Evolutionary conservation across 2,329 filamentous ascomycete genomes (phyloP).

Genomic region (Pseudogymnoascus pannorum): DNA sequence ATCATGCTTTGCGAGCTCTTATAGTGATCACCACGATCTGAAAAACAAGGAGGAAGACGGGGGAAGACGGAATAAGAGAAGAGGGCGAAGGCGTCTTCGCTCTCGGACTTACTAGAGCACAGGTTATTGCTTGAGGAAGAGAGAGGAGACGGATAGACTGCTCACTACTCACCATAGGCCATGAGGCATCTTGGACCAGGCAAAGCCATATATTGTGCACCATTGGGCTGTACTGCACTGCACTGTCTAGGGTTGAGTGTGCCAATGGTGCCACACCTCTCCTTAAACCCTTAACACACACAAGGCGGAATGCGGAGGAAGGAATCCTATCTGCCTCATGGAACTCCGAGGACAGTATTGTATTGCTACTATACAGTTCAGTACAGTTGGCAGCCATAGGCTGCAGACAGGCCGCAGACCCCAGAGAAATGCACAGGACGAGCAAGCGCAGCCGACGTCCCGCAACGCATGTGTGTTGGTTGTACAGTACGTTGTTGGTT

Average conservation of each 20-base stretch:
- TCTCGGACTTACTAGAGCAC: background rate
- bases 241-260: background rate
- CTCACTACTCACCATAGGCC: background rate
- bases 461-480: background rate
- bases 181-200: background rate
- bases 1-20: background rate
- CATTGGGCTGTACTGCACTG: background rate
- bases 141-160: background rate
- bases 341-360: background rate
- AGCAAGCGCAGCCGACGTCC: slow-evolving; percentile 3
- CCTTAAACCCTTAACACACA: background rate
- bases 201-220: background rate
- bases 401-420: background rate
- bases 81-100: background rate
- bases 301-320: background rate
- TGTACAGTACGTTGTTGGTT: background rate
- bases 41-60: background rate
- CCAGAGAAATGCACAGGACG: background rate
- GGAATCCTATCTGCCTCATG: background rate
- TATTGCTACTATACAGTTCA: background rate
- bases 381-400: background rate
- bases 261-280: background rate
- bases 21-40: background rate
- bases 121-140: background rate
- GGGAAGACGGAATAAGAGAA: background rate